Conservation (phyloP, 1,284 basidiomycete species). For the Boletus smithii region DNA sequence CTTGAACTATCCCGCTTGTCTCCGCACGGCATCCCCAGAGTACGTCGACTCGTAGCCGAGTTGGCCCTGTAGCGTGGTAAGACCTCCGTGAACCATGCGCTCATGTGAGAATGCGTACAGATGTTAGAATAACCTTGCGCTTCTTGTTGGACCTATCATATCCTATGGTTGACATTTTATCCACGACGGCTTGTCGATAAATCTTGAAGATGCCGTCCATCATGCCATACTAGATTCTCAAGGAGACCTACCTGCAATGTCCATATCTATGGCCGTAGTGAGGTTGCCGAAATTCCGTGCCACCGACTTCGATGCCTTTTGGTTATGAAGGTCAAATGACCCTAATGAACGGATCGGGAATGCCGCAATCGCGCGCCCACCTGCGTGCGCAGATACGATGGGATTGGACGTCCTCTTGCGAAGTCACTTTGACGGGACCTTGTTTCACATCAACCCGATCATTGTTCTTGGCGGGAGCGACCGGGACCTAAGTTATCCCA, state of each 20-base stretch:
- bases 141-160: conserved; percentile 16
- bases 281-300: background rate
- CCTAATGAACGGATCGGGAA: background rate
- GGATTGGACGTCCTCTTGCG: no score
- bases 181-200: background rate
- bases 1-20: conserved; percentile 17
- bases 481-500: conserved; percentile 9
- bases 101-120: conserved; percentile 16
- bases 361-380: background rate
- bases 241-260: background rate
- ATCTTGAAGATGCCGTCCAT: background rate
- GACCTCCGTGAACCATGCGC: conserved; percentile 6
- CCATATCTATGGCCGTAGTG: background rate
- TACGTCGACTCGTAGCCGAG: conserved; percentile 2
- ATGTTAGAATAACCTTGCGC: conserved; percentile 19
- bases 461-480: background rate
- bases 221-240: background rate
- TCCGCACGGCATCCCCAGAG: background rate
- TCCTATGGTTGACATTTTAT: conserved; percentile 6
- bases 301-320: background rate
- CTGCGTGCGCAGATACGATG: background rate
- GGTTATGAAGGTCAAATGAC: background rate
- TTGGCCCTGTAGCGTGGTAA: conserved; percentile 15
- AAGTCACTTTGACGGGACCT: background rate
- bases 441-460: background rate